Conservation (phyloP, 345 rosid species). For the Gossypium sturtianum region DNA sequence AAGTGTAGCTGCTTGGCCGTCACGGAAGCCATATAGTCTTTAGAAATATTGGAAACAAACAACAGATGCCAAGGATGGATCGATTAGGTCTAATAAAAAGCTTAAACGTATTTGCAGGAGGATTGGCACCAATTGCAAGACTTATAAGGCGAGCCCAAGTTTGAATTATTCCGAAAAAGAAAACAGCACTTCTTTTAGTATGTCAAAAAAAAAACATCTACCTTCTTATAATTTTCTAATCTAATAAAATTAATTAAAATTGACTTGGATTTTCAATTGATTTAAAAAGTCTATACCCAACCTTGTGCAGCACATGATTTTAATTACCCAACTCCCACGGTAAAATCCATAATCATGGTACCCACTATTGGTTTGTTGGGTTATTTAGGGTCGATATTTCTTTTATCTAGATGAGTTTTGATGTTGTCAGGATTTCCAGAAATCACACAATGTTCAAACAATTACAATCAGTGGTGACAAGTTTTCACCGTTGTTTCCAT, state of each 20-base stretch:
- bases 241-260: not conserved
- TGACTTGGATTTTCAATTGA: not conserved
- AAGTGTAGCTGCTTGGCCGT: conserved; percentile 42
- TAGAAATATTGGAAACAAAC: not conserved
- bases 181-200: not conserved
- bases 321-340: not conserved
- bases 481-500: not conserved
- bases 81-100: not conserved
- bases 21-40: conserved; percentile 21
- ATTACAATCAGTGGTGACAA: not conserved
- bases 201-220: not conserved
- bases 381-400: not conserved
- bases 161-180: not conserved
- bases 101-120: not conserved
- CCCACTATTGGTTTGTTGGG: not conserved
- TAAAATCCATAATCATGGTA: not conserved
- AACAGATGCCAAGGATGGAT: not conserved
- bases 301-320: not conserved
- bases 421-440: not conserved
- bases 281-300: not conserved
- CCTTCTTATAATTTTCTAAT: not conserved
- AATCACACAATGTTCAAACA: not conserved
- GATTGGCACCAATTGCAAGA: not conserved
- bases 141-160: not conserved
- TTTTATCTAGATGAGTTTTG: not conserved